phyloP scores from a whole-genome alignment of 768 basidiomycete genomes.

The Symmetrospora coprosmae region DNA sequence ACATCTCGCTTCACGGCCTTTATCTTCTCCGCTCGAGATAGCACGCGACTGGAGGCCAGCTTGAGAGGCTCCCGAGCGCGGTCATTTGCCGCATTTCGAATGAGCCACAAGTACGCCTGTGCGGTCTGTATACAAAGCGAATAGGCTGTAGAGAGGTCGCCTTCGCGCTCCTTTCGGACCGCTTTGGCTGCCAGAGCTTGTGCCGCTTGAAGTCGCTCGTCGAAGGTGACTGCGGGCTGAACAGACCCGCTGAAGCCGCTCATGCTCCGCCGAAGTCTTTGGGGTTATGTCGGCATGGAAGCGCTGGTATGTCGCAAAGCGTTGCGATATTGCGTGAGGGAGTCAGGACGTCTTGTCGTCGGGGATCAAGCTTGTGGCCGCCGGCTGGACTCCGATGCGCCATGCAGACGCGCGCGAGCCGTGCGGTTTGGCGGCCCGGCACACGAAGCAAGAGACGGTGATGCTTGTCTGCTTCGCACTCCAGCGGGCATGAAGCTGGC shows the following conservation, averaged over 20 bases:
- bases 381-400: too few relatives aligned
- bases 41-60: slow-evolving; percentile 3
- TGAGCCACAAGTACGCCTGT: slow-evolving; percentile 7
- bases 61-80: background rate
- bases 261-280: too few relatives aligned
- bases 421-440: too few relatives aligned
- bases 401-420: too few relatives aligned
- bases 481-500: background rate
- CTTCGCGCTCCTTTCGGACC: background rate
- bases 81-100: background rate
- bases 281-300: background rate
- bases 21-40: slow-evolving; percentile 14
- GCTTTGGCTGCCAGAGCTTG: background rate
- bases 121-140: slow-evolving; percentile 12
- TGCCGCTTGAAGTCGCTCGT: background rate
- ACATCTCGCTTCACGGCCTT: slow-evolving; percentile 7
- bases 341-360: too few relatives aligned
- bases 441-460: background rate
- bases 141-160: slow-evolving; percentile 3
- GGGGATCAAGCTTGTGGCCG: too few relatives aligned
- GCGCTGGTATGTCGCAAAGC: too few relatives aligned
- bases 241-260: too few relatives aligned
- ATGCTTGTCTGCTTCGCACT: background rate
- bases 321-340: too few relatives aligned
- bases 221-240: background rate